phyloP scores from a whole-genome alignment of 495 filamentous ascomycete species.

The Podospora fimiseda region DNA sequence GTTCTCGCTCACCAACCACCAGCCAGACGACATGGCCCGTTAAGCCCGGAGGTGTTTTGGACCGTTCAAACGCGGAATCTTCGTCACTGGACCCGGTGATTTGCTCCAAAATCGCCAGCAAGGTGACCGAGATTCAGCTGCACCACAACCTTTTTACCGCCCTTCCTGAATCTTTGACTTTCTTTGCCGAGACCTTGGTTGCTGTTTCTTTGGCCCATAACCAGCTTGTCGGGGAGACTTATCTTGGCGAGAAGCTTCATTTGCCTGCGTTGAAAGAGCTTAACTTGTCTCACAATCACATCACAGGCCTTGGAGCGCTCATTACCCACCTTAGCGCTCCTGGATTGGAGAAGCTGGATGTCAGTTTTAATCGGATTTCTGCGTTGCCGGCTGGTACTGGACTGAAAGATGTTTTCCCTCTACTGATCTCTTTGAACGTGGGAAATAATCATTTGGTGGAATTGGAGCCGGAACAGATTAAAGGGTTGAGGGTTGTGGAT shows the following conservation, averaged over 20 bases:
- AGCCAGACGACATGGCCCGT: conserved; percentile 51
- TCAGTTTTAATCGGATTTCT: conserved; percentile 71
- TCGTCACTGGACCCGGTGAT: conserved; percentile 47
- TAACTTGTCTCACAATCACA: conserved; percentile 61
- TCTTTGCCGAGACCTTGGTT: conserved; percentile 62
- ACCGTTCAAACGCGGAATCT: conserved; percentile 60
- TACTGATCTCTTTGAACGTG: conserved; percentile 58
- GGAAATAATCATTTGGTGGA: conserved; percentile 70
- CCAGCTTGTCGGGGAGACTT: conserved; percentile 53
- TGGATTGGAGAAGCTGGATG: conserved; percentile 64
- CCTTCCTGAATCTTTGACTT: conserved; percentile 61
- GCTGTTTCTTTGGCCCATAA: conserved; percentile 77
- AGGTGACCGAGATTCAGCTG: conserved; percentile 52
- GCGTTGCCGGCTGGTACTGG: conserved; percentile 52
- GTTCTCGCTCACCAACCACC: conserved; percentile 36
- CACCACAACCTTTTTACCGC: conserved; percentile 67
- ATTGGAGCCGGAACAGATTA: conserved; percentile 64
- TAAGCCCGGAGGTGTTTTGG: conserved; percentile 64
- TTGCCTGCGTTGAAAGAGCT: conserved; percentile 71
- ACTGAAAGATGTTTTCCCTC: conserved; percentile 53
- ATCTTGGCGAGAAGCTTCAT: conserved; percentile 52
- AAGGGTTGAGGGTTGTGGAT: conserved; percentile 70
- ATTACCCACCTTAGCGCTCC: conserved; percentile 60
- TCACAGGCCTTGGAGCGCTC: conserved; percentile 60
- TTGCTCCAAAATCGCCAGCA: conserved; percentile 45